Conservation (phyloP, 805 yeast genomes). For the Ogataea populi-albae region DNA sequence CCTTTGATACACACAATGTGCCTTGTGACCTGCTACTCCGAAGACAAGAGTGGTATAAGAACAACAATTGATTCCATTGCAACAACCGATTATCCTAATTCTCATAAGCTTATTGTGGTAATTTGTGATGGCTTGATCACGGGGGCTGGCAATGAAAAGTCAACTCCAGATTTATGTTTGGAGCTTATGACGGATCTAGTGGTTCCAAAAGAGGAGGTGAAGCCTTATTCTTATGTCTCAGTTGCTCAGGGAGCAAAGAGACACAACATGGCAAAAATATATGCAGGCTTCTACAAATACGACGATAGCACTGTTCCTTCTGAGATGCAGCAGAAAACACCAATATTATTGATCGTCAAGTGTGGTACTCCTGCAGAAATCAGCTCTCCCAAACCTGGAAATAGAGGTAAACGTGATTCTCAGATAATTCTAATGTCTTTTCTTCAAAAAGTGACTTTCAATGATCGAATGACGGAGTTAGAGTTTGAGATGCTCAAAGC, state of each 20-base stretch:
- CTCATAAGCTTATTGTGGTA: constrained; percentile 82
- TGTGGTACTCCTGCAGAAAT: constrained; percentile 86
- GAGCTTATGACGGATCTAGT: constrained; percentile 82
- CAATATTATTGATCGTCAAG: constrained; percentile 74
- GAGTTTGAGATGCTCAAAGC: constrained; percentile 74
- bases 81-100: constrained; percentile 93
- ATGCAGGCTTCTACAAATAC: constrained; percentile 90
- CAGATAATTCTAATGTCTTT: constrained; percentile 89
- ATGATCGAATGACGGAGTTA: constrained; percentile 90
- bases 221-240: constrained; percentile 86
- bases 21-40: constrained; percentile 92
- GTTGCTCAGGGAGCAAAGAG: constrained; percentile 93
- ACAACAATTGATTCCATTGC: constrained; percentile 89
- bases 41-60: constrained; percentile 81
- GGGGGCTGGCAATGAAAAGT: constrained; percentile 84
- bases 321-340: constrained; percentile 83
- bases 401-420: constrained; percentile 95
- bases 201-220: constrained; percentile 68
- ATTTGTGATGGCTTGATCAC: constrained; percentile 93
- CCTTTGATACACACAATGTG: constrained; percentile 75
- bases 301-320: constrained; percentile 69
- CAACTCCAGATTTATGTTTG: constrained; percentile 88
- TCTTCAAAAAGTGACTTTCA: constrained; percentile 80
- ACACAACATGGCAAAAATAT: constrained; percentile 97
- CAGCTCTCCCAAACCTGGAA: constrained; percentile 75